Base-by-base conservation (phyloP, 805 yeast species). In the Dipodascus geniculatus region DNA sequence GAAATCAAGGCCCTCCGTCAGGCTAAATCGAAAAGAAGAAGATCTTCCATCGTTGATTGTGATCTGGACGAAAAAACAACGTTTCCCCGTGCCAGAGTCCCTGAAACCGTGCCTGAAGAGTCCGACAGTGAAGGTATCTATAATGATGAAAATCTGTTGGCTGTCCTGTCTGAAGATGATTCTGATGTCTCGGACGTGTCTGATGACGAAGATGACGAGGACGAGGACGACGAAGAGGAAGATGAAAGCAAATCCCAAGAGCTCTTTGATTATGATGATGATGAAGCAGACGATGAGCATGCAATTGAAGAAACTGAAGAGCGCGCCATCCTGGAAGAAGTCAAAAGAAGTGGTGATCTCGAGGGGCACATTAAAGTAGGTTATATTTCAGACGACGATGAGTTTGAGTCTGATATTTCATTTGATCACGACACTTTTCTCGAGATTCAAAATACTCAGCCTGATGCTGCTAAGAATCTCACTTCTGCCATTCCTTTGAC, bases 51-150 rank as follows among this genome's bases (percentile, higher is more conserved):
- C 17, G 31, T 55, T 19, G 48, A 56, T 22, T 31, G 23, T 33
- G 66, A 65, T 23, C 58, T 50, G 61, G 58, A 71, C 71, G 63
- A 64, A 67, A 19, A 57, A 67, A 51, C 61, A 71, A 48, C 68
- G 20, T 54, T 54, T 38, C 56, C 56, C 3, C 67, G 64, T 49
- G 79, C 72, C 56, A 68, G 70, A 42, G 72, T 71, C 50, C 72
- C 76, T 48, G 86, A 80, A 62, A 85, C 80, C 65, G 71, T 80
- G 23, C 86, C 86, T 20, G 86, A 81, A 63, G 85, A 77, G 48
- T 67, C 48, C 17, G 56, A 42, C 3, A 55, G 23, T 22, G 57
- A 49, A 38, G 58, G 3, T 58, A 62, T n/a, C 16, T 54, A 54
- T 20, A 53, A 49, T 20, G 56, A 48, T 52, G 55, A 33, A 51